Evolutionary conservation across 495 filamentous ascomycete genomes (phyloP), one percentile per base, ranked within the genome.

Genomic region (Lophiostoma macrostomum): DNA sequence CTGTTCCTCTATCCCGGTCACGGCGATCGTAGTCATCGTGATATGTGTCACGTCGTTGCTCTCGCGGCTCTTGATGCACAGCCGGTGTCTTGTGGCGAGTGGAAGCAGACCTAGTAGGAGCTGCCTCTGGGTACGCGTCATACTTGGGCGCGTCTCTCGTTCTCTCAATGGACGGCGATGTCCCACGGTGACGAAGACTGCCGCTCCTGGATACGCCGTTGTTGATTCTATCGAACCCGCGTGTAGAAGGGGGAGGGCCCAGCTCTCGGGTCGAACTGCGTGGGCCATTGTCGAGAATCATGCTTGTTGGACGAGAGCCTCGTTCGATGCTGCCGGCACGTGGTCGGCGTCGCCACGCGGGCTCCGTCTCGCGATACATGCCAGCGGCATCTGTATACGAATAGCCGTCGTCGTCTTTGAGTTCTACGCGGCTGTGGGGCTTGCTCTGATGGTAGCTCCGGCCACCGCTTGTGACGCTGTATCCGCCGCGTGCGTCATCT

Each of bases 361-460:
- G 69, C 35, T 72, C 69, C 1, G 69, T 72, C 19, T 69, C 69
- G 11, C 55, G 27, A 55, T 66, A 72, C 69, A 72, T 72, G 51
- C 51, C 47, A 10, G 68, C 67, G 3, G 69, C 29, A 39, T 71
- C 68, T 10, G 68, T 72, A 50, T 71, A 72, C 8, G 66, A 69
- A 47, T 61, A 73, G 12, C 54, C 58, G n/a, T 65, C 63, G 23
- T 68, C 64, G 39, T 64, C 61, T n/a, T n/a, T n/a, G 19, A 67
- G 42, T 11, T 64, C 54, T 23, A 43, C 32, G 29, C 56, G 48
- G 1, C 20, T 34, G 0, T 44, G 40, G 5, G 60, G 59, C 4
- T 60, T 61, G 48, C 40, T 64, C 2, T 59, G 46, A 51, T 71
- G 67, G 47, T 71, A 69, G 18, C 34, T 54, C 31, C 51, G 24